Base-by-base conservation (phyloP, 768 basidiomycete species). In the Calocera cornea region DNA sequence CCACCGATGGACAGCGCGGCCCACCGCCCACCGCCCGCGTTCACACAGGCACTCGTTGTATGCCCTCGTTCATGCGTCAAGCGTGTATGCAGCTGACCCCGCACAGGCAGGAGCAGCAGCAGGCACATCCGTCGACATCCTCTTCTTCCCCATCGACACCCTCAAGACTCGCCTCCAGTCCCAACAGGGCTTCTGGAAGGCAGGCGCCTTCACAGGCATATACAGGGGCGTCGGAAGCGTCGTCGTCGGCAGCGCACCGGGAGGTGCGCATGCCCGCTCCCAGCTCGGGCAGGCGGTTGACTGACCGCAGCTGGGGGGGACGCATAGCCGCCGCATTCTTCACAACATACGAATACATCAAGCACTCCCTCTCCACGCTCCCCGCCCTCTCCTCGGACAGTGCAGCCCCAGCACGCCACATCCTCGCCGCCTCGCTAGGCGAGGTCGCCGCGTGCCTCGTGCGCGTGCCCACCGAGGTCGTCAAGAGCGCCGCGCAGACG, bases 131-230 rank as follows among this genome's bases (percentile, higher is more conserved):
- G 95, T 97, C 19, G 95, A 99, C 78, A 83, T 97, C 50, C 83
- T 97, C 24, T 95, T 99, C 80, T 99, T 93, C 76, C 95, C 95
- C 1, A 86, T 99, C 67, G 95, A 99, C 78, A 97, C 95, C 0
- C 78, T 98, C 75, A 99, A 99, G 78, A 98, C 97, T 41, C 87
- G 95, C 63, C 82, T 97, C 36, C 95, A 99, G 73, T 89, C 93
- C 5, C 75, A 86, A 1, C 87, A 90, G 73, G 97, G 95, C 19
- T 97, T 99, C 76, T 75, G 84, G 50, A 79, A 80, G 33, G 87
- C 92, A 1, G 95, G 95, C 17, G 97, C 94, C 0, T 90, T 97
- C 76, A 84, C 78, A 64, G 94, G 92, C 10, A 83, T 98, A 5
- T 99, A 99, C 78, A 88, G 89, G 71, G 95, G 95, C 8, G 79